Evolutionary conservation across 768 basidiomycete species (phyloP).

Genomic region (Myochromella boudieri): DNA sequence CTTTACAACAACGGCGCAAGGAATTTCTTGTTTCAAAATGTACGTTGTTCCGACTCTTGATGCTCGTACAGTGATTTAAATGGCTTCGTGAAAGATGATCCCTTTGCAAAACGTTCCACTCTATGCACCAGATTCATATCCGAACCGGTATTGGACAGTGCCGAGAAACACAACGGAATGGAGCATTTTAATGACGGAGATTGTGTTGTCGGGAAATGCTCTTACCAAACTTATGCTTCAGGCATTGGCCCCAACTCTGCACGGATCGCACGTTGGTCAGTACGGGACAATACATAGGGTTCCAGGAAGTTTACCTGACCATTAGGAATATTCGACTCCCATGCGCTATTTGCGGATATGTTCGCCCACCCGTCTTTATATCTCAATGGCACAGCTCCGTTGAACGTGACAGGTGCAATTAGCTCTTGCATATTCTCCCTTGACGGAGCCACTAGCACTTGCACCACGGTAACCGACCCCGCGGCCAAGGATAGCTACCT

Average conservation of each 20-base stretch:
- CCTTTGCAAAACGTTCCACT: constrained; percentile 50
- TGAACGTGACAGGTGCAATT: constrained; percentile 56
- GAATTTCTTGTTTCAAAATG: constrained; percentile 71
- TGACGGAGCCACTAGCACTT: constrained; percentile 25
- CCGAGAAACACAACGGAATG: constrained; percentile 57
- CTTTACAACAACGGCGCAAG: constrained; percentile 60
- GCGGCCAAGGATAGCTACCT: constrained; percentile 45
- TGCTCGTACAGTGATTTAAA: background rate
- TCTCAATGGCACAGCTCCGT: constrained; percentile 62
- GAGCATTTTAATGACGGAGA: constrained; percentile 55
- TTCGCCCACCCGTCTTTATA: constrained; percentile 47
- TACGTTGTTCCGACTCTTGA: constrained; percentile 25
- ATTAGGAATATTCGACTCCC: constrained; percentile 60
- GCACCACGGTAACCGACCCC: constrained; percentile 30
- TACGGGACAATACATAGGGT: background rate
- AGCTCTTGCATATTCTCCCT: constrained; percentile 45
- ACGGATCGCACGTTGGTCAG: constrained; percentile 57
- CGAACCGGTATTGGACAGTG: constrained; percentile 49
- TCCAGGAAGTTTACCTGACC: no score
- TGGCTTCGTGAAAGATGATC: constrained; percentile 45
- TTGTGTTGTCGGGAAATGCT: constrained; percentile 49
- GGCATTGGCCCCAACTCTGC: constrained; percentile 45
- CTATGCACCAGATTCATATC: constrained; percentile 47
- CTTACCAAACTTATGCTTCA: constrained; percentile 52
- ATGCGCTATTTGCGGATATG: constrained; percentile 63